Base-by-base conservation (phyloP, 1,284 basidiomycete species). In the Ganoderma leucocontextum region DNA sequence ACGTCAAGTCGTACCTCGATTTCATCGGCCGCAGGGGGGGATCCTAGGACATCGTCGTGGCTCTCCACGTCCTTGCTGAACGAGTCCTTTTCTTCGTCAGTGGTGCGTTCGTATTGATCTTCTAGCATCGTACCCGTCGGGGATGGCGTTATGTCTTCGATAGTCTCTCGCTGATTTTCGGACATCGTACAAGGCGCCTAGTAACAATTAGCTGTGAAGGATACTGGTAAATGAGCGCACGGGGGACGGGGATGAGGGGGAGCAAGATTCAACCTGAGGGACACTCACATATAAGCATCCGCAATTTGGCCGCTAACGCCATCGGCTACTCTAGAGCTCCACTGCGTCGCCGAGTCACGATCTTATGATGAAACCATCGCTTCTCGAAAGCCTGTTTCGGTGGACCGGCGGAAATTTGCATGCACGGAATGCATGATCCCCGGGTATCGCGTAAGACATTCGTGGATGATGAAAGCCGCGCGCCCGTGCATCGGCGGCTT, bases 351-450 rank as follows among this genome's bases (percentile, higher is more conserved):
- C 52, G 52, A 33, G 25, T 29, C 52, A 33, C 25, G 52, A 25
- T 12, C 2, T 15, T 33, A 17, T 33, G 52, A 33, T 53, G 25
- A 29, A 29, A 6, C 12, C 22, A 53, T 33, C n/a, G 25, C 52
- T 53, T 33, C 52, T 53, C 13, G 5, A 53, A 5, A 53, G 22
- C 9, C 12, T 25, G 52, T 17, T 53, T 53, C 52, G 52, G 25
- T 33, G 4, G 22, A 22, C 52, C 52, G 25, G 7, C 44, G n/a
- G 44, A 53, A 33, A 53, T 53, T 53, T 53, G 52, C 25, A 33
- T 47, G 39, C 39, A 41, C 39, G 44, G 44, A 47, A 47, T 47
- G 44, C 44, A 47, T 47, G 44, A 47, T 47, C 44, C 44, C 44
- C 44, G 44, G n/a, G 15, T 22, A 47, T 47, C 44, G 44, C 44